phyloP scores from a whole-genome alignment of 352 stramenopile genomes.

The Pythium biforme region DNA sequence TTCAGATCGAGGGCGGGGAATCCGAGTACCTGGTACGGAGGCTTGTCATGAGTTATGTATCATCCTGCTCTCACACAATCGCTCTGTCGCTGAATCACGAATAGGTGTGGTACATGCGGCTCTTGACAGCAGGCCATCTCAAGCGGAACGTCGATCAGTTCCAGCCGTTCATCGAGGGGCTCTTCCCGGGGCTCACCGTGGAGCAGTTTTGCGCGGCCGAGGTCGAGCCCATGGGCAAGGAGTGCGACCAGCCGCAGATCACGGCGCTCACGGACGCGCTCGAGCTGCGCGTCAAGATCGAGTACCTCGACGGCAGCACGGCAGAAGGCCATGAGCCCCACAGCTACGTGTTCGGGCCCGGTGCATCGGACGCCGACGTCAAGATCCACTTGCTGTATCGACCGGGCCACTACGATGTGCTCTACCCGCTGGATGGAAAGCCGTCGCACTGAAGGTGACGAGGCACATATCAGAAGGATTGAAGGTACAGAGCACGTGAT shows the following conservation, averaged over 20 bases:
- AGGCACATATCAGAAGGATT: too few relatives aligned
- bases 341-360: slow-evolving; percentile 58
- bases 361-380: slow-evolving; percentile 3
- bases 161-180: slow-evolving; percentile 87
- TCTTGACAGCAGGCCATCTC: slow-evolving; percentile 81
- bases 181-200: slow-evolving; percentile 78
- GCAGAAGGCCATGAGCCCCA: slow-evolving; percentile 45
- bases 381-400: slow-evolving; percentile 90
- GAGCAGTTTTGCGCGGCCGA: slow-evolving; percentile 82
- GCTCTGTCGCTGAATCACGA: too few relatives aligned
- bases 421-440: slow-evolving; percentile 65
- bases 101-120: slow-evolving; percentile 84
- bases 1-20: slow-evolving; percentile 84
- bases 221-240: slow-evolving; percentile 92
- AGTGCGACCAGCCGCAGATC: slow-evolving; percentile 93
- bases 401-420: slow-evolving; percentile 94
- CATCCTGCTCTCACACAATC: background rate
- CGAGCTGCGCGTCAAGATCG: slow-evolving; percentile 85
- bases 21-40: slow-evolving; percentile 69
- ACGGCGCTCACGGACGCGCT: slow-evolving; percentile 91
- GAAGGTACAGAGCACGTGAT: background rate
- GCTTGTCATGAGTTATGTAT: background rate
- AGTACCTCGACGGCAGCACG: slow-evolving; percentile 92
- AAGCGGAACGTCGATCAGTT: slow-evolving; percentile 89
- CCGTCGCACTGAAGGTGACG: background rate